Base-by-base conservation (phyloP, 2,329 filamentous ascomycete species). In the Fusarium incarnatum region DNA sequence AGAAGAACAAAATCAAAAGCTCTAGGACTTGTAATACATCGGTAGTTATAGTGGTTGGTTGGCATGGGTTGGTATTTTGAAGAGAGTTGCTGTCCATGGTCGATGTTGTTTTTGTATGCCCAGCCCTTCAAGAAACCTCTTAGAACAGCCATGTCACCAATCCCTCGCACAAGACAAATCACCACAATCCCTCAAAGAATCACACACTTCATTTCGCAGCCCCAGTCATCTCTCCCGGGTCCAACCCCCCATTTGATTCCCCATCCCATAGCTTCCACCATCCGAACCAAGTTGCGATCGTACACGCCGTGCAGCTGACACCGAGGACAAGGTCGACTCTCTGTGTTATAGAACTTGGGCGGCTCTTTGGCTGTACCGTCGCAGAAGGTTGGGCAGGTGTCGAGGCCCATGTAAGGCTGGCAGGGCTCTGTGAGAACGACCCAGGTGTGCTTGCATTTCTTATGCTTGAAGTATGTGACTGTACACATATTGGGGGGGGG, bases 391-490 rank as follows among this genome's bases (percentile, higher is more conserved):
- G 77, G 73, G 76, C 87, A 89, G 28, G 78, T 84, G 62, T 76
- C 77, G 77, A 88, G 88, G 63, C 86, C 85, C 76, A 81, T 80
- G 15, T 82, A 82, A 0, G 84, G 84, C 6, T 73, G 79, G 78
- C 87, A 89, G 8, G 84, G 82, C 46, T 77, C 66, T 6, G 76
- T 77, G 72, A 88, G 80, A 64, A 82, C 74, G 44, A 84, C 80
- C 86, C 86, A 89, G 70, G 80, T 81, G 79, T 87, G 86, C 13
- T 79, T 78, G 81, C 86, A 88, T 62, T 69, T 71, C 52, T 81
- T 82, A 76, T 86, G 83, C 61, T 80, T 79, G 77, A 82, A 86
- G 76, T 84, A 83, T 27, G 78, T 81, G n/a, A 83, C 80, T 20
- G 73, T 69, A 75, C 86, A 88, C 86, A 88, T 87, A 4, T 67